phyloP scores from a whole-genome alignment of 192 early-diverging fungal genomes.

The Paraglomus brasilianum region DNA sequence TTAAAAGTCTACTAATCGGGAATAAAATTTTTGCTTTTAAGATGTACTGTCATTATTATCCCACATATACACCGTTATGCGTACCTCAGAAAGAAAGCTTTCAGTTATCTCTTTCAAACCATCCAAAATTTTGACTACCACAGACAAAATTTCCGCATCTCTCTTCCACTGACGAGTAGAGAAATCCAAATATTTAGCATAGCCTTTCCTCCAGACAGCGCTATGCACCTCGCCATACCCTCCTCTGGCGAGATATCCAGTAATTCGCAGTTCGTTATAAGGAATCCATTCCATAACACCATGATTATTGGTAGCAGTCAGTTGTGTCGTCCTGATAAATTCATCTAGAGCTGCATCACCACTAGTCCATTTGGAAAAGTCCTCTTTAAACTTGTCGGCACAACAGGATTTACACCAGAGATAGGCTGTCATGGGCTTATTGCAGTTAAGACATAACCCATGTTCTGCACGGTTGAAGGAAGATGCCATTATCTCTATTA shows the following conservation, averaged over 20 bases:
- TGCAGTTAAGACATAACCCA: background rate
- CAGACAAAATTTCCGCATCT: background rate
- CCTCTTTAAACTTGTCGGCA: background rate
- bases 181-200: too few relatives aligned
- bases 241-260: background rate
- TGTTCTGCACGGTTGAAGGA: background rate
- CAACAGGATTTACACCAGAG: conserved; percentile 1
- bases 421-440: background rate
- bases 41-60: background rate
- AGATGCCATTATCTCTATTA: too few relatives aligned
- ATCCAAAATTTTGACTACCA: background rate
- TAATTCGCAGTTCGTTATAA: background rate
- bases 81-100: background rate
- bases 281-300: conserved; percentile 19
- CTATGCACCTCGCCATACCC: conserved; percentile 4
- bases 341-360: background rate
- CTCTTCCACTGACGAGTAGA: too few relatives aligned
- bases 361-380: background rate
- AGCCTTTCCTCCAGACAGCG: background rate
- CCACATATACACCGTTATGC: background rate
- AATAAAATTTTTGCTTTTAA: too few relatives aligned
- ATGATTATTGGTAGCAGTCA: background rate
- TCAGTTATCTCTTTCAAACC: background rate
- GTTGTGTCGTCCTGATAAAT: background rate
- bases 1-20: too few relatives aligned